A percentile compares a stretch with the other conserved stretches of the same genome.
Conservation (phyloP, 495 filamentous ascomycete genomes). For the Daldinia caldariorum region DNA sequence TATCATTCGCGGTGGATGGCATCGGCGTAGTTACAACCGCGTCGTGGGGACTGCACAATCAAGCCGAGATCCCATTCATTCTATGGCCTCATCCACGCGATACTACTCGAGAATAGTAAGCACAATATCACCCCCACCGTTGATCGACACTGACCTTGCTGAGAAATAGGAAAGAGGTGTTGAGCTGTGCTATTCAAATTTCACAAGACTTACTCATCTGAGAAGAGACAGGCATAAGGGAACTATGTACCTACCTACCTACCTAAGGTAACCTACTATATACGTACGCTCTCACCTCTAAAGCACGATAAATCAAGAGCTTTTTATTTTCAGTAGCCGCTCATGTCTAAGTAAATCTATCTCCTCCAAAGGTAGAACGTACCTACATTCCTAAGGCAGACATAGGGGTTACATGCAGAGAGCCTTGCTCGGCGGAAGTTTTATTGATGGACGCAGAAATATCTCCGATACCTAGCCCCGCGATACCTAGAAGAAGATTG, state of each 20-base stretch:
- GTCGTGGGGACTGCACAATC: neutral
- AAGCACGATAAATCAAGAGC: neutral
- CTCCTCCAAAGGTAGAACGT: no score
- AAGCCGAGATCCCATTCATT: neutral
- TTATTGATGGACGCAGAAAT: constrained; percentile 26
- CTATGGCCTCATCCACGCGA: neutral
- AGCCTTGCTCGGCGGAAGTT: neutral
- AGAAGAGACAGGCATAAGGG: no score
- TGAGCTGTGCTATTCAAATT: neutral
- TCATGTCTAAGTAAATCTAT: neutral
- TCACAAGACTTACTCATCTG: no score
- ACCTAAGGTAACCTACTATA: no score
- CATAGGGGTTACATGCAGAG: constrained; percentile 30
- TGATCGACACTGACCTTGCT: neutral
- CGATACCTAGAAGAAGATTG: neutral
- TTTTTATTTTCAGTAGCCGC: neutral
- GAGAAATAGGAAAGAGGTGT: neutral
- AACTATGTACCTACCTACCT: no score
- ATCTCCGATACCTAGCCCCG: constrained; percentile 18
- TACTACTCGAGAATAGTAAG: neutral
- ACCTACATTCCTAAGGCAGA: neutral
- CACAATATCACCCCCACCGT: neutral
- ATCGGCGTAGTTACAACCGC: neutral
- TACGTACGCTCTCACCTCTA: neutral
- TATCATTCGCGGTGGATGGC: neutral